Percentiles rank a stretch among this genome's conserved stretches.
Evolutionary conservation across 148 eudicot species (phyloP).

Genomic region (Diospyros lotus): DNA sequence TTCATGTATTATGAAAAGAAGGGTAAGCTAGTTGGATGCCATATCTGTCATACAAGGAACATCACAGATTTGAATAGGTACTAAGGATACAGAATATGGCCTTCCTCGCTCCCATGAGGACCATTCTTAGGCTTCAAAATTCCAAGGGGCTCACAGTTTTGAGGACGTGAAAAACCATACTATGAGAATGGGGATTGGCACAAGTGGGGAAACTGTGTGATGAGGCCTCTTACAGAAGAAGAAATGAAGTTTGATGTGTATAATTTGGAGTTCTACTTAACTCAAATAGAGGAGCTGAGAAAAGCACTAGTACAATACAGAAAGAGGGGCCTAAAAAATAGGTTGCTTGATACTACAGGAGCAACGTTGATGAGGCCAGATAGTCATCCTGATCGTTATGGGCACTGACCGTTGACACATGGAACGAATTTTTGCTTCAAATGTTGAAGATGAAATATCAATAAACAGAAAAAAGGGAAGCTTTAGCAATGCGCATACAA

Average conservation of each 20-base stretch:
- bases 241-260: conserved; percentile 26
- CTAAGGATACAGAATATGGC: conserved; percentile 32
- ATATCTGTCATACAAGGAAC: conserved; percentile 28
- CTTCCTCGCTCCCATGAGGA: conserved; percentile 35
- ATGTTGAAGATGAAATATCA: conserved; percentile 36
- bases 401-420: conserved; percentile 40
- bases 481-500: background rate
- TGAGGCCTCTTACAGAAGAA: conserved; percentile 18
- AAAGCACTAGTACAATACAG: conserved; percentile 26
- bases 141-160: conserved; percentile 36
- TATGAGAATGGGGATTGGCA: conserved; percentile 50
- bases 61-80: conserved; percentile 25
- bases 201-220: conserved; percentile 43
- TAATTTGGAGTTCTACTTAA: conserved; percentile 25
- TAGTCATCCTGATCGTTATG: conserved; percentile 43
- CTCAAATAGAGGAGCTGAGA: conserved; percentile 32
- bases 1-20: conserved; percentile 31
- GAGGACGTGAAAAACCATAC: conserved; percentile 47
- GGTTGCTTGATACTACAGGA: conserved; percentile 37
- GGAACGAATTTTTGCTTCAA: conserved; percentile 45
- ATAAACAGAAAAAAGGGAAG: conserved; percentile 4
- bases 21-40: conserved; percentile 34
- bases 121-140: conserved; percentile 27
- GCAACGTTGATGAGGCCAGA: conserved; percentile 48
- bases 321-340: conserved; percentile 28